Evolutionary conservation across 768 basidiomycete species (phyloP).

Genomic region (Cubamyces lactineus): DNA sequence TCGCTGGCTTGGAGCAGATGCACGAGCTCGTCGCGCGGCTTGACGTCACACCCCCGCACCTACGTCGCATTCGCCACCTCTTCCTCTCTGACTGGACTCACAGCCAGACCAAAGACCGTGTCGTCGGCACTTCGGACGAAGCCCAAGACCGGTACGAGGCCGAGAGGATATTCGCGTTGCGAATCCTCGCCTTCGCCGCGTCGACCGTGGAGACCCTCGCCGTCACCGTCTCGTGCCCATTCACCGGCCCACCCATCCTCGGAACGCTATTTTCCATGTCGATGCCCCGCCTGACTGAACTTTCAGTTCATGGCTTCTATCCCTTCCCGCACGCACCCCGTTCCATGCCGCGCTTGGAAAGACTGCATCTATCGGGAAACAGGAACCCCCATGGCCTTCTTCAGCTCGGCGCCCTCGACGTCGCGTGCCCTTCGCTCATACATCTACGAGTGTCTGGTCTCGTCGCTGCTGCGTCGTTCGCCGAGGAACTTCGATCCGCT

Average conservation of each 20-base stretch:
- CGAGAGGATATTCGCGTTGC: constrained; percentile 31
- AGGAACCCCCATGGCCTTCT: constrained; percentile 54
- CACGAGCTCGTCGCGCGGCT: constrained; percentile 33
- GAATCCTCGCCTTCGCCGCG: constrained; percentile 42
- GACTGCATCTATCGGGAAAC: constrained; percentile 52
- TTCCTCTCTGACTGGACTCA: constrained; percentile 45
- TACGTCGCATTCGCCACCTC: constrained; percentile 46
- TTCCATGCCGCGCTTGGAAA: constrained; percentile 42
- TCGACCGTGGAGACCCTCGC: constrained; percentile 47
- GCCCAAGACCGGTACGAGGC: constrained; percentile 22
- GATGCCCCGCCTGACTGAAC: constrained; percentile 45
- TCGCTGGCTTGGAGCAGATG: constrained; percentile 32
- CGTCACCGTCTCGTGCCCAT: constrained; percentile 39
- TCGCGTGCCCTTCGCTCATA: constrained; percentile 44
- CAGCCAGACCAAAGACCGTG: constrained; percentile 19
- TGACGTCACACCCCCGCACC: constrained; percentile 38
- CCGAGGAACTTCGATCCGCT: constrained; percentile 42
- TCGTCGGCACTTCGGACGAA: constrained; percentile 12
- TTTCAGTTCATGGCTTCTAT: constrained; percentile 53
- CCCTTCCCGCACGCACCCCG: constrained; percentile 44
- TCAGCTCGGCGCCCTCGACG: constrained; percentile 41
- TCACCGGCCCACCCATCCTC: constrained; percentile 43
- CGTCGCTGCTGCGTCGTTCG: constrained; percentile 45
- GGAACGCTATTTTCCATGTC: constrained; percentile 46
- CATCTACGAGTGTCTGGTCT: constrained; percentile 49